phyloP scores from a whole-genome alignment of 2,329 filamentous ascomycete species.

The Colletotrichum shisoi region DNA sequence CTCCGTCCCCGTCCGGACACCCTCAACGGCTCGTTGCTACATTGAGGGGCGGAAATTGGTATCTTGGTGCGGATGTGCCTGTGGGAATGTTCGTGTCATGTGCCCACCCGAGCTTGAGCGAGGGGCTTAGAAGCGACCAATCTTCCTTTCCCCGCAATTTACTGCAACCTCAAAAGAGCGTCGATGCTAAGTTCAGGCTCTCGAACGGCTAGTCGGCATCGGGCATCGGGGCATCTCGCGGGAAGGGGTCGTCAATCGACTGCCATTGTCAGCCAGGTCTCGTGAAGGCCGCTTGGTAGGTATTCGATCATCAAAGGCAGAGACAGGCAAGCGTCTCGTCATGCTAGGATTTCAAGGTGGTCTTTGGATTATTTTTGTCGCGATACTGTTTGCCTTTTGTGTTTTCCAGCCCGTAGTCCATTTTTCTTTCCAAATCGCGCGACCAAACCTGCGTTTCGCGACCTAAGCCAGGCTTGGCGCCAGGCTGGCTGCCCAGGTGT shows the following conservation, averaged over 20 bases:
- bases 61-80: neutral
- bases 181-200: conserved; percentile 2
- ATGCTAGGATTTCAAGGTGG: neutral
- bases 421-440: neutral
- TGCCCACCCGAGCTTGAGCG: conserved; percentile 6
- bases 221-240: conserved; percentile 35
- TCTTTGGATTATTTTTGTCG: conserved; percentile 10
- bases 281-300: conserved; percentile 12
- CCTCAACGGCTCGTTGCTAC: conserved; percentile 8
- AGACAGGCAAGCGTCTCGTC: neutral
- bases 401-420: neutral
- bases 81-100: neutral
- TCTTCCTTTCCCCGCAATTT: conserved; percentile 17
- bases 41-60: conserved; percentile 5
- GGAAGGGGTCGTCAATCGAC: neutral
- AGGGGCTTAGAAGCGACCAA: neutral
- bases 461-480: neutral
- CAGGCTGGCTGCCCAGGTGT: neutral
- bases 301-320: neutral
- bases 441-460: neutral
- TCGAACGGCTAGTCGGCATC: conserved; percentile 7
- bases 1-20: conserved; percentile 4
- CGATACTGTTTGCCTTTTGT: conserved; percentile 8
- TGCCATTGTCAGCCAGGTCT: conserved; percentile 15
- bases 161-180: conserved; percentile 4